These are phyloP conservation scores for Sapria himalayana DNA, from an alignment of 345 rosid genomes.

Conservation along the genomic window DNA sequence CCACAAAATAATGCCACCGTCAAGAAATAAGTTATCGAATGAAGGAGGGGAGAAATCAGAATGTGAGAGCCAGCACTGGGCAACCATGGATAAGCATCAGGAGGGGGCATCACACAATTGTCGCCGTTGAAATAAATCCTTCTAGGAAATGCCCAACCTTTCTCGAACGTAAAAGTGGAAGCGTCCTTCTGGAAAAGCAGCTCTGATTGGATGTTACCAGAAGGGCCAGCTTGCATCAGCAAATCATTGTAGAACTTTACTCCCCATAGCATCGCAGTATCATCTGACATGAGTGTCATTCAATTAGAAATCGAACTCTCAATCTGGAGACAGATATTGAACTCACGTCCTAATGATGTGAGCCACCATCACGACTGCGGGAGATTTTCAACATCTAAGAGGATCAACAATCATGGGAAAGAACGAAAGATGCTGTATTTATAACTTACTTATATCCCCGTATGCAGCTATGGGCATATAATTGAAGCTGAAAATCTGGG, in stretches of 20 bases:
- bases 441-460: constrained; percentile 37
- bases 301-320: no score
- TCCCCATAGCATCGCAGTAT: constrained; percentile 72
- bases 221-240: constrained; percentile 53
- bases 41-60: constrained; percentile 9
- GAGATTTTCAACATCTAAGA: no score
- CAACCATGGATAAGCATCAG: constrained; percentile 63
- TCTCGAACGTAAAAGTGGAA: constrained; percentile 39
- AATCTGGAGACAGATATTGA: no score
- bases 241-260: constrained; percentile 57
- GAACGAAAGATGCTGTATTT: not conserved
- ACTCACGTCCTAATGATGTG: no score
- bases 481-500: constrained; percentile 52
- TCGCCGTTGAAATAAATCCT: constrained; percentile 83
- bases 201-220: constrained; percentile 79
- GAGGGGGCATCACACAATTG: constrained; percentile 77
- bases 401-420: no score
- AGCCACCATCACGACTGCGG: no score
- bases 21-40: constrained; percentile 14
- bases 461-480: constrained; percentile 45
- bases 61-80: constrained; percentile 32
- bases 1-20: constrained; percentile 21
- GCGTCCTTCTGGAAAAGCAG: constrained; percentile 53
- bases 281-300: constrained; percentile 24
- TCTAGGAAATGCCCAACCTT: constrained; percentile 90